Conservation (phyloP, 2,329 filamentous ascomycete species). For the Pseudogymnoascus sp. region DNA sequence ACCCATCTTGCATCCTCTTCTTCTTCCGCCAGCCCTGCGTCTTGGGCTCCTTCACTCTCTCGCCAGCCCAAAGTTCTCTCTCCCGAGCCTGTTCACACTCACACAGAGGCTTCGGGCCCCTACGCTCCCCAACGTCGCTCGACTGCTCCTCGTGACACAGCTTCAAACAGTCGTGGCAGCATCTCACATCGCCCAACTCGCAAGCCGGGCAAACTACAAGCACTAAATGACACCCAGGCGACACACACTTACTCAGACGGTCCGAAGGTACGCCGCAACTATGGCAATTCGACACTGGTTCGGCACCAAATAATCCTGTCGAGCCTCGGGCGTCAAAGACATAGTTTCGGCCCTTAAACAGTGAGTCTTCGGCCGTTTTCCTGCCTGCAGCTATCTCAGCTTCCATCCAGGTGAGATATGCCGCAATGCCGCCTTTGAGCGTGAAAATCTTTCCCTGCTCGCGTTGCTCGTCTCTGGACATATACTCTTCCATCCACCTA, state of each 20-base stretch:
- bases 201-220: conserved; percentile 26
- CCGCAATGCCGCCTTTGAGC: conserved; percentile 26
- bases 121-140: background rate
- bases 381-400: conserved; percentile 24
- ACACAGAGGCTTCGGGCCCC: conserved; percentile 21
- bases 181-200: conserved; percentile 20
- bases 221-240: conserved; percentile 25
- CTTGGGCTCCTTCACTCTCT: conserved; percentile 16
- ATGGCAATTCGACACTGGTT: conserved; percentile 27
- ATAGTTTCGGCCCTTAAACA: conserved; percentile 28
- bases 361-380: conserved; percentile 20
- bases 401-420: conserved; percentile 29
- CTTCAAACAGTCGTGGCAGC: conserved; percentile 23
- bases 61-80: conserved; percentile 23
- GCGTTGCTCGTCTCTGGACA: conserved; percentile 13
- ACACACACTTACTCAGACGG: conserved; percentile 26
- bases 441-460: conserved; percentile 22
- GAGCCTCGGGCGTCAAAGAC: conserved; percentile 29
- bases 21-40: conserved; percentile 15
- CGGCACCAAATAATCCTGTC: conserved; percentile 15
- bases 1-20: background rate
- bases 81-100: conserved; percentile 26
- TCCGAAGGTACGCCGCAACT: conserved; percentile 19
- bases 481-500: conserved; percentile 25
- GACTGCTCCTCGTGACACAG: conserved; percentile 13